Base-by-base conservation (phyloP, 1,284 basidiomycete species). In the Neolentinus lepideus region DNA sequence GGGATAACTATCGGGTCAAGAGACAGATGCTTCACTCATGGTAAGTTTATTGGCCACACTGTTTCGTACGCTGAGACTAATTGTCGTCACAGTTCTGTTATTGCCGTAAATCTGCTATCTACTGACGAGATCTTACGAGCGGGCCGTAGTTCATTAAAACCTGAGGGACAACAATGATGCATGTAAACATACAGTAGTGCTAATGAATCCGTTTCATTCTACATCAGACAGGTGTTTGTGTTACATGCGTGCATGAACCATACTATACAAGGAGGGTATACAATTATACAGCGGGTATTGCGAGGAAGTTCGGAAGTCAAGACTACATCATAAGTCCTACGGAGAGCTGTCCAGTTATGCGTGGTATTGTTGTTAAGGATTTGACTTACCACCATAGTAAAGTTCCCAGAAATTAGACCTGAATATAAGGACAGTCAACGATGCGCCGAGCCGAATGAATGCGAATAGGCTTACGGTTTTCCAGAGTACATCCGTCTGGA, bases 1-100 rank as follows among this genome's bases (percentile, higher is more conserved):
- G 96, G 95, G 97, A 99, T 72, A 99, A 99, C 74, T 99, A 98
- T 71, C 80, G 97, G 58, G 97, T 99, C 59, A 99, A 99, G 78
- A 80, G 96, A 60, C 97, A 99, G 68, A 97, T 99, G 94, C 75
- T 99, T 56, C 96, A 99, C 69, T 95, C 92, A 66, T 92, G 91
- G 92, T 93, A 64, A 68, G 84, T 69, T 6, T n/a, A 50, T 50
- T 47, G 19, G 22, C 25, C 52, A 36, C 11, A 35, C 9, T 31
- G 11, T 10, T 22, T 35, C 22, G 16, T 6, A 14, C 27, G 19
- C 12, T 21, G 14, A 53, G n/a, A 25, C 31, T 22, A 16, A 29
- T 22, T 3, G 10, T 16, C 6, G 21, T 14, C 12, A 3, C n/a
- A 96, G 94, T 72, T 95, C 96, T 59, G 97, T 99, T 60, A 99